phyloP scores from a whole-genome alignment of 345 rosid species.

The Combretum micranthum region DNA sequence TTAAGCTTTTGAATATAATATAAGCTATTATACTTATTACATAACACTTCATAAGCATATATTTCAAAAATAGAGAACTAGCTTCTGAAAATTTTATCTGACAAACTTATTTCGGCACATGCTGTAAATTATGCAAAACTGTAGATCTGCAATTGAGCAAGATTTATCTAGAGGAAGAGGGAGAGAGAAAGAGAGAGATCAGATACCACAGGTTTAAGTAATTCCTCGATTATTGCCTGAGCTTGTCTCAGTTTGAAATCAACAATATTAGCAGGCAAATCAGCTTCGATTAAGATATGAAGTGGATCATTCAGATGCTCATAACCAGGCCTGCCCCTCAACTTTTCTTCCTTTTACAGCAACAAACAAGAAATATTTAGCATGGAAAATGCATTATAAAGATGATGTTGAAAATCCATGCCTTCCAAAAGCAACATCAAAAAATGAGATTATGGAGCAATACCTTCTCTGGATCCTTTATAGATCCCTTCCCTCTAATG shows the following conservation, averaged over 20 bases:
- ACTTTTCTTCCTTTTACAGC: constrained; percentile 29
- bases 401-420: too few relatives aligned
- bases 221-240: constrained; percentile 31
- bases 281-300: constrained; percentile 43
- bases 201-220: constrained; percentile 88
- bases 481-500: constrained; percentile 98
- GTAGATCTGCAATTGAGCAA: too few relatives aligned
- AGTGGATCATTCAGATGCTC: constrained; percentile 48
- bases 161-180: background rate
- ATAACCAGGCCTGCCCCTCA: constrained; percentile 43
- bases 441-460: background rate
- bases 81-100: too few relatives aligned
- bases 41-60: too few relatives aligned
- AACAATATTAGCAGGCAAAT: constrained; percentile 39
- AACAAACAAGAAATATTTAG: background rate
- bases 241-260: constrained; percentile 43
- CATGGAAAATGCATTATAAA: background rate
- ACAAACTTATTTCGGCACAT: too few relatives aligned
- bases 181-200: constrained; percentile 11
- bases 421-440: too few relatives aligned
- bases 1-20: too few relatives aligned
- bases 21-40: too few relatives aligned
- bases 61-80: too few relatives aligned
- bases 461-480: constrained; percentile 97
- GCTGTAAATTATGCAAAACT: too few relatives aligned